Evolutionary conservation across 352 stramenopile genomes (phyloP).

Genomic region (Globisporangium lucens): DNA sequence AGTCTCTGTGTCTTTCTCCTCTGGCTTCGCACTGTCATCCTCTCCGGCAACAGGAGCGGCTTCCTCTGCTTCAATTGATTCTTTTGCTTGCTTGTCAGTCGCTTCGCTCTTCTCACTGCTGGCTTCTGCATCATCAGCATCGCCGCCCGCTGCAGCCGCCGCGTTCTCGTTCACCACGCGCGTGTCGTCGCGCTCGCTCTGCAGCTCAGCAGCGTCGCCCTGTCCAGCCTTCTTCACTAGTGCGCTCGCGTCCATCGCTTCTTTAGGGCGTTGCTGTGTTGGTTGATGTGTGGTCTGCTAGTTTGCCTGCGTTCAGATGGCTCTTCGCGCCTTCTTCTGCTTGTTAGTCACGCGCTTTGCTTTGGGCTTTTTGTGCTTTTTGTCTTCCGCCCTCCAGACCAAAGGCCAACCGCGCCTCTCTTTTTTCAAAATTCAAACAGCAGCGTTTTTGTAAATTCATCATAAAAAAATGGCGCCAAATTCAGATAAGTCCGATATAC

Average conservation of each 20-base stretch:
- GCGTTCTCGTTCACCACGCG: neutral
- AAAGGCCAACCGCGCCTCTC: neutral
- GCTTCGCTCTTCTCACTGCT: neutral
- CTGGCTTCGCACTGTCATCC: neutral
- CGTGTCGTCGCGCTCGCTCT: neutral
- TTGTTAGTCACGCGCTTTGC: neutral
- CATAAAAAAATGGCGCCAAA: neutral
- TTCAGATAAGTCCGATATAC: neutral
- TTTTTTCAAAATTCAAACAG: slow-evolving; percentile 15
- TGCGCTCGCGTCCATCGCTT: neutral
- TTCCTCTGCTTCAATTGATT: neutral
- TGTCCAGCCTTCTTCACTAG: neutral
- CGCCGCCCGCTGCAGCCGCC: neutral
- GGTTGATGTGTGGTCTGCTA: neutral
- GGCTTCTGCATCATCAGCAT: neutral
- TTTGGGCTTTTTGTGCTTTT: neutral
- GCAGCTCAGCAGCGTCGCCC: slow-evolving; percentile 1
- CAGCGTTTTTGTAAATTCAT: neutral
- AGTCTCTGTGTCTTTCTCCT: neutral
- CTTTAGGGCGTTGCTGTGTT: neutral
- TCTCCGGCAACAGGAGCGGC: neutral
- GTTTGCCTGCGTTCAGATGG: neutral
- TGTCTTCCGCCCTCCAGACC: neutral
- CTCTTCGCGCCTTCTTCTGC: neutral
- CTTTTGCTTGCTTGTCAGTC: neutral